A percentile compares a stretch with the other conserved stretches of the same genome.
phyloP scores from a whole-genome alignment of 108 stramenopile species.

The Fragilariopsis cylindrus region DNA sequence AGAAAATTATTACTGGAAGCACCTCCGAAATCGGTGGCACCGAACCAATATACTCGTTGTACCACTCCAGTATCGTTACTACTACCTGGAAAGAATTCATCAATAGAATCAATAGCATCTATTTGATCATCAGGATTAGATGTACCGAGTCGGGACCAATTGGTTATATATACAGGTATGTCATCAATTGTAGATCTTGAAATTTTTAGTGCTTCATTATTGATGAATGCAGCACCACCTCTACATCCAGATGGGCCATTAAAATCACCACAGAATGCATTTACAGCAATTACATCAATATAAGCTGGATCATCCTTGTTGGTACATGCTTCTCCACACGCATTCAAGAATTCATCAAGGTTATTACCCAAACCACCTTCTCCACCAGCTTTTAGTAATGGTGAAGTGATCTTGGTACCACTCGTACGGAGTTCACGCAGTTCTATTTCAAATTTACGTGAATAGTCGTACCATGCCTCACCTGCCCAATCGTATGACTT shows the following conservation, averaged over 20 bases:
- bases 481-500: constrained; percentile 21
- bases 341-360: constrained; percentile 11
- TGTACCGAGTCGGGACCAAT: constrained; percentile 14
- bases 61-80: background rate
- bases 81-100: constrained; percentile 4
- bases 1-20: background rate
- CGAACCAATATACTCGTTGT: constrained; percentile 27
- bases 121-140: constrained; percentile 2
- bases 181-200: background rate
- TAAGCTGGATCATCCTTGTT: constrained; percentile 1
- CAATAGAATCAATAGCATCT: constrained; percentile 15
- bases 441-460: background rate
- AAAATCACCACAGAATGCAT: constrained; percentile 17
- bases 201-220: background rate
- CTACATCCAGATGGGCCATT: constrained; percentile 4
- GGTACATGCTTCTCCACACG: constrained; percentile 5
- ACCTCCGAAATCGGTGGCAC: constrained; percentile 6
- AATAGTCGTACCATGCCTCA: constrained; percentile 23
- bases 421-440: constrained; percentile 1
- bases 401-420: constrained; percentile 10
- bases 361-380: background rate
- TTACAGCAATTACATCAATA: constrained; percentile 20
- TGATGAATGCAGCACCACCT: background rate
- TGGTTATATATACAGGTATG: constrained; percentile 19
- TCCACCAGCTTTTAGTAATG: constrained; percentile 3